Percentiles rank a stretch among this genome's conserved stretches.
Conservation (phyloP, 441 rosid species). For the Eruca vesicaria region DNA sequence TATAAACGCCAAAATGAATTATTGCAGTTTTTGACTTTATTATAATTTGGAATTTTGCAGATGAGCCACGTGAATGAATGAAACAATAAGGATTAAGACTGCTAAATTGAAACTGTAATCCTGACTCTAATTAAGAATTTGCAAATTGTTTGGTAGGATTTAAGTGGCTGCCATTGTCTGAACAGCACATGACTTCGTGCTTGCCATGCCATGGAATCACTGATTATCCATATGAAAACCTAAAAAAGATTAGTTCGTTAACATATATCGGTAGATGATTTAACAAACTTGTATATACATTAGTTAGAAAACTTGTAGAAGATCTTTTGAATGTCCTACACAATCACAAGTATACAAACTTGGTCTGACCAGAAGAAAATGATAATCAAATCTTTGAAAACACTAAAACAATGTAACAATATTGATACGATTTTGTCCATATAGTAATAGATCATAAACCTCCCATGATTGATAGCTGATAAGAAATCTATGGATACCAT, state of each 20-base stretch:
- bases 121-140: background rate
- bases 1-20: background rate
- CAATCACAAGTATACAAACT: conserved; percentile 11
- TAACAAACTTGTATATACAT: background rate
- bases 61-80: background rate
- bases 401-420: background rate
- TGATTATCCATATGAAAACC: background rate
- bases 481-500: conserved; percentile 35
- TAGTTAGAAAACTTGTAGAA: background rate
- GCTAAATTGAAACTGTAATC: background rate
- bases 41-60: background rate
- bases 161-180: conserved; percentile 8
- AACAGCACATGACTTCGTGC: conserved; percentile 28
- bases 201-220: conserved; percentile 17
- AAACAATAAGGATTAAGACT: background rate
- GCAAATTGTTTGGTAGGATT: background rate
- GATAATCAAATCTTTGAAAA: conserved; percentile 2
- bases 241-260: background rate
- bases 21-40: background rate
- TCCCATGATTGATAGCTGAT: conserved; percentile 29
- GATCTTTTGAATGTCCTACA: conserved; percentile 28
- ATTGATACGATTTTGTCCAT: conserved; percentile 11
- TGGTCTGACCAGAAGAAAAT: conserved; percentile 7
- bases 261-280: background rate
- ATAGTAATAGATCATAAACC: conserved; percentile 8